Base-by-base conservation (phyloP, 768 basidiomycete genomes). In the Lyophyllum shimeji region DNA sequence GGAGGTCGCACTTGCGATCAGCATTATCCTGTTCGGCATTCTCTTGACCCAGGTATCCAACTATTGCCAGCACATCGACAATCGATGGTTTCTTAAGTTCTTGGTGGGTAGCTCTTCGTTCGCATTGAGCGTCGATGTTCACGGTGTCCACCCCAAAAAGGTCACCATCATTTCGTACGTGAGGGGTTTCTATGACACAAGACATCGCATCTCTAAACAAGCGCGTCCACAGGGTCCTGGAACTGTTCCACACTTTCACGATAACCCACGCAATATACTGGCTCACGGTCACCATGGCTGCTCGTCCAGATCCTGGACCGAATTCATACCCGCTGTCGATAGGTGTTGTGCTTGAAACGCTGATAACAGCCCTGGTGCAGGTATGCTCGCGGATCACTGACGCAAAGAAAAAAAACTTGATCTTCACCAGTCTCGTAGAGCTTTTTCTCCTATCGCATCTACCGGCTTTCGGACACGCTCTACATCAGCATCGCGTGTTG, bases 391-490 rank as follows among this genome's bases (percentile, higher is more conserved):
- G 31, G 44, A 40, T 13, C 4, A 24, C 7, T n/a, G n/a, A 25
- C 3, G 24, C 11, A 20, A 1, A 43, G 7, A 31, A 27, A 27
- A 43, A 12, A 31, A 27, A 27, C 7, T 12, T 0, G 25, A 45
- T 33, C 6, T 12, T 12, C 31, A 20, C 20, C 46, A 6, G 18
- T 4, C 13, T 24, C 17, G n/a, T 52, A 66, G 67, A 43, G 37
- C 17, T 70, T 64, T 51, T 69, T 67, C 51, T 56, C 63, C n/a
- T 61, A 57, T 27, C 65, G 68, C 2, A 62, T 69, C 13, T 61
- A 61, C 33, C 48, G 48, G 1, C 62, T 71, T 7, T 65, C 65
- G 1, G 46, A 49, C 17, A 61, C 57, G 17, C 13, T 54, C 1
- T 55, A 46, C 44, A 31, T 69, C 40, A 40, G 58, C 1, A 44